These are phyloP conservation scores for Trichophyton mentagrophytes DNA, from an alignment of 2,329 filamentous ascomycete species.

Conservation along the genomic window DNA sequence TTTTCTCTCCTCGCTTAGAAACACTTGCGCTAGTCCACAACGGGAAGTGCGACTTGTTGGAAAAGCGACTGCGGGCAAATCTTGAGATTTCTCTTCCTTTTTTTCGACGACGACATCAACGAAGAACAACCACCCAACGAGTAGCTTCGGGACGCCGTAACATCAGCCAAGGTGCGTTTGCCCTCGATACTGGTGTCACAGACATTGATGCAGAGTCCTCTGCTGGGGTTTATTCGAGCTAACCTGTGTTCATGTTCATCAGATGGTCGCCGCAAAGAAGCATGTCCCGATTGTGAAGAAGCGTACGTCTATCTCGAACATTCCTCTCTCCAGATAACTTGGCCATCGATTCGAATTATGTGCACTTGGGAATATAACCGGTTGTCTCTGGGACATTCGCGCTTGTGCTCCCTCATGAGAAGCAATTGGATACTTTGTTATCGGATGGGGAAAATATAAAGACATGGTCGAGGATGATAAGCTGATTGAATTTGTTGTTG, in stretches of 20 bases:
- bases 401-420: background rate
- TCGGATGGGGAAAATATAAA: background rate
- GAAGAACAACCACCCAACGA: slow-evolving; percentile 23
- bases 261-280: slow-evolving; percentile 99
- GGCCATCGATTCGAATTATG: background rate
- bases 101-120: background rate
- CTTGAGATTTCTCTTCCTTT: background rate
- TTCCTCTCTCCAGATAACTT: background rate
- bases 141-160: slow-evolving; percentile 28
- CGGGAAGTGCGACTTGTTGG: background rate
- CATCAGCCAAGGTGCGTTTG: slow-evolving; percentile 32
- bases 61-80: slow-evolving; percentile 2
- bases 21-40: background rate
- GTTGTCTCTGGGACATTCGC: background rate
- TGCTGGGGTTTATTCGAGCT: background rate
- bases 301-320: slow-evolving; percentile 55
- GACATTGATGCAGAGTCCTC: background rate
- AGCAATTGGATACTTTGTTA: background rate
- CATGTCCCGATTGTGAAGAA: slow-evolving; percentile 99
- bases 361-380: background rate
- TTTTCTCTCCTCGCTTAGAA: slow-evolving; percentile 11
- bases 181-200: background rate
- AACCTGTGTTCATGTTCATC: slow-evolving; percentile 12
- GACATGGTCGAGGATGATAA: background rate
- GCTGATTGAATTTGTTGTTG: slow-evolving; percentile 21